Conservation (phyloP, 2,329 filamentous ascomycete genomes). For the Fusarium avenaceum region DNA sequence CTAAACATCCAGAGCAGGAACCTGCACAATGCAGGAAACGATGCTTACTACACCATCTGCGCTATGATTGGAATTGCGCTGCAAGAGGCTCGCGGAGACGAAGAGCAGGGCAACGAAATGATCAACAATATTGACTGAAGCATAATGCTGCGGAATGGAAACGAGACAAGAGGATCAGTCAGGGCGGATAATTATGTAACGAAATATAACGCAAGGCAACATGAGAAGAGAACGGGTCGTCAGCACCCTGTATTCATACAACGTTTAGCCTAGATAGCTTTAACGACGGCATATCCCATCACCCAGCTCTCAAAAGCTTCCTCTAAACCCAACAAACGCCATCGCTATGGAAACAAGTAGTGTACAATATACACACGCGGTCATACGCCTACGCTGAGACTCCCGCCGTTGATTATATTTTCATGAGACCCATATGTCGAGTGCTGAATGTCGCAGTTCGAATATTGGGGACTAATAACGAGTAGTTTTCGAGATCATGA, state of each 20-base stretch:
- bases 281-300: conserved; percentile 40
- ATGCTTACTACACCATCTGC: conserved; percentile 83
- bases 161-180: not conserved
- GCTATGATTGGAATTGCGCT: conserved; percentile 70
- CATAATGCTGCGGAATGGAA: not conserved
- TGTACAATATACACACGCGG: conserved; percentile 54
- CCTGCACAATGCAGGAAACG: conserved; percentile 91
- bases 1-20: conserved; percentile 73
- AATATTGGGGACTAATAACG: conserved; percentile 7
- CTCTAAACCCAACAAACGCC: conserved; percentile 56
- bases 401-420: conserved; percentile 28
- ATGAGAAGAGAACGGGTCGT: conserved; percentile 48
- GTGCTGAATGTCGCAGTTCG: conserved; percentile 4
- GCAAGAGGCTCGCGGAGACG: conserved; percentile 42
- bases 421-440: conserved; percentile 9
- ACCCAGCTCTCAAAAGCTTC: conserved; percentile 38
- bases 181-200: not conserved
- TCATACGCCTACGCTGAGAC: conserved; percentile 26
- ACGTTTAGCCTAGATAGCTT: conserved; percentile 39
- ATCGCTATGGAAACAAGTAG: conserved; percentile 61
- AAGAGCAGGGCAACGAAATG: conserved; percentile 31
- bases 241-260: conserved; percentile 46
- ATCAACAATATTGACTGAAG: conserved; percentile 31
- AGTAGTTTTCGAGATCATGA: conserved; percentile 24
- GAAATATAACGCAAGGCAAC: not conserved